phyloP scores from a whole-genome alignment of 139 green algal genomes.

The Micromonas commoda region DNA sequence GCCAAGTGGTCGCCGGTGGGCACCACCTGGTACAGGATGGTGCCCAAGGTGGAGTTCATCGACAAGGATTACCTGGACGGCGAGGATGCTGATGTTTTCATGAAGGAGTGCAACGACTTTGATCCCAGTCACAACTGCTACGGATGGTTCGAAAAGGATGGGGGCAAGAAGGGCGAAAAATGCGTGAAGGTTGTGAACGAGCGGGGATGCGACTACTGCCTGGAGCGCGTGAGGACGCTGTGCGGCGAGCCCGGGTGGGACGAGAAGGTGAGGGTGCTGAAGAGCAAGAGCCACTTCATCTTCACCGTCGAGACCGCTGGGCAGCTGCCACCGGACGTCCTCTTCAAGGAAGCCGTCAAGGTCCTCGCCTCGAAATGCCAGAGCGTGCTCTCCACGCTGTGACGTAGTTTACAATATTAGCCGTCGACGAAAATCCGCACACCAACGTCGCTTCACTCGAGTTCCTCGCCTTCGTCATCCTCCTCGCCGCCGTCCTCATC shows the following conservation, averaged over 20 bases:
- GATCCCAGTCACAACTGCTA: constrained; percentile 37
- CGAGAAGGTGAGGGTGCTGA: constrained; percentile 60
- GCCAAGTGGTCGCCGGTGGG: constrained; percentile 97
- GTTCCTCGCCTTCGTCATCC: constrained; percentile 1
- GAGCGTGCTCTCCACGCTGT: background rate
- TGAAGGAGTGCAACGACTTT: constrained; percentile 39
- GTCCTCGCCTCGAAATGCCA: constrained; percentile 35
- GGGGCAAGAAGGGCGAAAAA: constrained; percentile 16
- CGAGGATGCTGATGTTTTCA: constrained; percentile 53
- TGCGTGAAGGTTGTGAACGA: constrained; percentile 14
- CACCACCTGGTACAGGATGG: constrained; percentile 86
- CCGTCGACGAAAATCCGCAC: background rate
- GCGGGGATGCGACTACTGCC: constrained; percentile 46
- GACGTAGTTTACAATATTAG: background rate
- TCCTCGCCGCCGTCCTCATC: background rate
- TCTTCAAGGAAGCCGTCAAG: constrained; percentile 44
- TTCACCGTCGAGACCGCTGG: constrained; percentile 93
- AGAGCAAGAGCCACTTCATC: constrained; percentile 92
- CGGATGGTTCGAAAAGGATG: constrained; percentile 35
- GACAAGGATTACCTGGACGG: constrained; percentile 37
- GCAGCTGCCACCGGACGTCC: constrained; percentile 43
- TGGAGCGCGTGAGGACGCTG: constrained; percentile 49
- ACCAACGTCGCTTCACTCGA: background rate
- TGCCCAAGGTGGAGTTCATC: constrained; percentile 72
- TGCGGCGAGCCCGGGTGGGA: constrained; percentile 39